Base-by-base conservation (phyloP, 2,329 filamentous ascomycete species). In the Macroventuria anomochaeta region DNA sequence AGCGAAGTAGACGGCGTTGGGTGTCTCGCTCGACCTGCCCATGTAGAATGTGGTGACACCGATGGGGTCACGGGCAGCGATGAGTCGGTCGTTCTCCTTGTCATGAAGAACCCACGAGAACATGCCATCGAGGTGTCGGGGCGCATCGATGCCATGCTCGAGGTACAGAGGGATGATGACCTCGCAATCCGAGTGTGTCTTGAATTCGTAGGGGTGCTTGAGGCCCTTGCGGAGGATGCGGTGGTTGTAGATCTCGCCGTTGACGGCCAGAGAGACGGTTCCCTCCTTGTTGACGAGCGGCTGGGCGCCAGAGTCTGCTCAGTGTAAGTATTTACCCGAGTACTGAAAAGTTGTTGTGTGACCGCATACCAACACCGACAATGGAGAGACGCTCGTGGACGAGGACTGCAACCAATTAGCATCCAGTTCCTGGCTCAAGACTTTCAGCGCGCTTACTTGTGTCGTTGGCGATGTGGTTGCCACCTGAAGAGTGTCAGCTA, bases 211-310 rank as follows among this genome's bases (percentile, higher is more conserved):
- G 31, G 87, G 85, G 56, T 82, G 86, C 79, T 91, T 91, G 69
- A 97, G 81, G 68, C 82, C 82, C 80, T 97, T 97, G 74, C 95
- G 89, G 71, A 99, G 83, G 71, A 96, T 85, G 74, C 93, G 90
- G 81, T 99, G 95, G 87, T 99, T 99, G 85, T 99, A 99, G 76
- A 99, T 99, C 77, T 99, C 95, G 79, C 95, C 95, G 78, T 99
- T 99, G 85, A 97, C 95, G 62, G 95, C 93, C 57, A 99, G 86
- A 61, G 93, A 88, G 69, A 99, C 88, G 68, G 83, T 88, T 63
- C 87, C 88, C 75, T 97, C 93, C 65, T 91, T 87, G 81, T 92
- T 97, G 82, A 93, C 89, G 63, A 99, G 83, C 61, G 95, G 95
- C 80, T 99, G 95, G 46, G 95, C 93, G 75, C 95, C 95, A 70